Conservation (phyloP, 768 basidiomycete species). For the Suillus spraguei region DNA sequence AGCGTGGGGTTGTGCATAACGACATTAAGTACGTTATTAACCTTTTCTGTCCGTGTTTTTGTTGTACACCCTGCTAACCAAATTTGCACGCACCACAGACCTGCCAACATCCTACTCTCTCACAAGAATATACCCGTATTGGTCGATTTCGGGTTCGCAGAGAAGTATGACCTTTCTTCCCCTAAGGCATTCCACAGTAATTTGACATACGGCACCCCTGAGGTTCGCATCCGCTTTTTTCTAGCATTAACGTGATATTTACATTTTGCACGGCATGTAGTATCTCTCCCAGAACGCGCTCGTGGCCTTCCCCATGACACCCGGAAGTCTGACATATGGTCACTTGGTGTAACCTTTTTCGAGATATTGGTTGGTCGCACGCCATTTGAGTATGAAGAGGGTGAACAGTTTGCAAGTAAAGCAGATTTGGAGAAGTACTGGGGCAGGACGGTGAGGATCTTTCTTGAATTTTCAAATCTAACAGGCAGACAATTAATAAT, state of each 20-base stretch:
- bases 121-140: slow-evolving; percentile 79
- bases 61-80: not conserved
- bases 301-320: slow-evolving; percentile 90
- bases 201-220: slow-evolving; percentile 88
- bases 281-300: slow-evolving; percentile 95
- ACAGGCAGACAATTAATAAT: not conserved
- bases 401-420: slow-evolving; percentile 75
- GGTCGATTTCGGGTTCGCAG: slow-evolving; percentile 96
- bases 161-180: slow-evolving; percentile 71
- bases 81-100: slow-evolving; percentile 45
- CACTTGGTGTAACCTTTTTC: slow-evolving; percentile 89
- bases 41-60: not conserved
- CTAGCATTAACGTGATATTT: not conserved
- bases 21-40: slow-evolving; percentile 78
- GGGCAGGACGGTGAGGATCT: slow-evolving; percentile 67
- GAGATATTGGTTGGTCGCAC: slow-evolving; percentile 93
- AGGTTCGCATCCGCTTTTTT: slow-evolving; percentile 47
- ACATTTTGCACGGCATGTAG: slow-evolving; percentile 37
- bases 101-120: slow-evolving; percentile 91
- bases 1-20: slow-evolving; percentile 85
- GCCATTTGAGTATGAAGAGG: slow-evolving; percentile 84
- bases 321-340: slow-evolving; percentile 86
- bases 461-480: not conserved
- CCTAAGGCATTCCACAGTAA: slow-evolving; percentile 78
- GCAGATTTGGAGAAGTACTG: slow-evolving; percentile 88